phyloP scores from a whole-genome alignment of 768 basidiomycete genomes.

The Terana coerulea region DNA sequence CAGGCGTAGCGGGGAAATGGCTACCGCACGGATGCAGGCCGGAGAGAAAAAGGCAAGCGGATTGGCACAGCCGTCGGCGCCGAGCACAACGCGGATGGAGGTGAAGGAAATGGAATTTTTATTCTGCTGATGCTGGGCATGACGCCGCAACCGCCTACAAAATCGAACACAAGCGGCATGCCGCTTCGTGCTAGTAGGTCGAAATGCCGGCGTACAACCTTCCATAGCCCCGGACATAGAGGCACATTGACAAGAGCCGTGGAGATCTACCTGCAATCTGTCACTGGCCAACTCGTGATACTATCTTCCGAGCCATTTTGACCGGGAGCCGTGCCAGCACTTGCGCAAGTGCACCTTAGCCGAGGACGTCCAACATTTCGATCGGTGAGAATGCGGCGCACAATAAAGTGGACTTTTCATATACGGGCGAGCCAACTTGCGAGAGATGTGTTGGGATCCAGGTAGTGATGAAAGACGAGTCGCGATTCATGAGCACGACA shows the following conservation, averaged over 20 bases:
- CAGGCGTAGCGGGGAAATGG: too few species aligned
- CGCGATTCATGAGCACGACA: constrained; percentile 11
- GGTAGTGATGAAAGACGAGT: constrained; percentile 3
- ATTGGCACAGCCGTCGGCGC: too few species aligned
- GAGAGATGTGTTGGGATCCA: constrained; percentile 6
- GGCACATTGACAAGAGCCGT: constrained; percentile 6
- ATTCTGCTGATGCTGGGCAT: too few species aligned
- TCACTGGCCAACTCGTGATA: neutral
- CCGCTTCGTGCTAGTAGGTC: neutral
- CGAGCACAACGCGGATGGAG: too few species aligned
- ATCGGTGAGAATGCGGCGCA: constrained; percentile 6
- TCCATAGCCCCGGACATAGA: neutral
- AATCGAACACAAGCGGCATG: neutral
- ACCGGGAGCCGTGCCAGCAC: neutral
- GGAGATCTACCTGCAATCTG: constrained; percentile 7
- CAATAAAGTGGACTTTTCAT: constrained; percentile 11
- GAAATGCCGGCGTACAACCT: constrained; percentile 45
- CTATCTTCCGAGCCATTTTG: neutral
- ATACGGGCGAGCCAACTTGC: constrained; percentile 4
- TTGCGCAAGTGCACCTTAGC: neutral
- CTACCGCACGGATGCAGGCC: too few species aligned
- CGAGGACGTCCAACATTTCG: constrained; percentile 5
- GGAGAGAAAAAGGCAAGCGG: too few species aligned
- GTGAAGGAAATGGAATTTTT: too few species aligned
- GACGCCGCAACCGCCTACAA: neutral